Evolutionary conservation across 192 early-diverging fungal genomes (phyloP).

Genomic region (Chytriomyces hyalinus): DNA sequence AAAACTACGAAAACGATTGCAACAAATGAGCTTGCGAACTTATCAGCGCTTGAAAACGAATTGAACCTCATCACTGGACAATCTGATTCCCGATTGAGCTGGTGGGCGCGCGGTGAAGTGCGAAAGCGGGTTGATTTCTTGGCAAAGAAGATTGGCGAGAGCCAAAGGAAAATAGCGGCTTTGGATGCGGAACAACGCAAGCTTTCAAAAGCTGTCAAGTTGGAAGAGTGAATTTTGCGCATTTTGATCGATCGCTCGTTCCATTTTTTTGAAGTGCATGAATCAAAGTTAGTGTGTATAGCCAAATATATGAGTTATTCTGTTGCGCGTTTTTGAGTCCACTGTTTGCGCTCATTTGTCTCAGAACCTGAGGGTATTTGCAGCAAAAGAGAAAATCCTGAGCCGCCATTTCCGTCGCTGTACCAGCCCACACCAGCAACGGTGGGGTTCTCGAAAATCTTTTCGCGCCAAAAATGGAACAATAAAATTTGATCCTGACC

Average conservation of each 20-base stretch:
- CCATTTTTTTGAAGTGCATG: not conserved
- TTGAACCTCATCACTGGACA: slow-evolving; percentile 35
- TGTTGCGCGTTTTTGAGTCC: not conserved
- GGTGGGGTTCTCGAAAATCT: too few species aligned
- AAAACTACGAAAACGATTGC: slow-evolving; percentile 44
- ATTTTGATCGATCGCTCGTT: not conserved
- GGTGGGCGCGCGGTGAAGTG: slow-evolving; percentile 26
- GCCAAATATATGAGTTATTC: not conserved
- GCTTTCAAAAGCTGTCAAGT: slow-evolving; percentile 43
- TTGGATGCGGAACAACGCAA: slow-evolving; percentile 38
- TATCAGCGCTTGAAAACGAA: slow-evolving; percentile 45
- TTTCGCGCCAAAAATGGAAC: too few species aligned
- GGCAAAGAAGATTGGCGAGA: slow-evolving; percentile 31
- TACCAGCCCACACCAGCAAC: not conserved
- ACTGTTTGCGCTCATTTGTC: not conserved
- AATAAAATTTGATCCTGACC: too few species aligned
- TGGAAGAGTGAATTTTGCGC: slow-evolving; percentile 35
- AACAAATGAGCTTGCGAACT: slow-evolving; percentile 44
- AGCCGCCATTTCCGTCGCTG: not conserved
- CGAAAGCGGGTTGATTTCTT: slow-evolving; percentile 37
- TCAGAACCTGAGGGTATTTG: not conserved
- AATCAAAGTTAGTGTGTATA: not conserved
- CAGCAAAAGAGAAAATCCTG: not conserved
- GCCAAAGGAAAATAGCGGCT: slow-evolving; percentile 38
- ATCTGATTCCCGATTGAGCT: slow-evolving; percentile 7